Base-by-base conservation (phyloP, 345 rosid genomes). In the Rhodamnia argentea region DNA sequence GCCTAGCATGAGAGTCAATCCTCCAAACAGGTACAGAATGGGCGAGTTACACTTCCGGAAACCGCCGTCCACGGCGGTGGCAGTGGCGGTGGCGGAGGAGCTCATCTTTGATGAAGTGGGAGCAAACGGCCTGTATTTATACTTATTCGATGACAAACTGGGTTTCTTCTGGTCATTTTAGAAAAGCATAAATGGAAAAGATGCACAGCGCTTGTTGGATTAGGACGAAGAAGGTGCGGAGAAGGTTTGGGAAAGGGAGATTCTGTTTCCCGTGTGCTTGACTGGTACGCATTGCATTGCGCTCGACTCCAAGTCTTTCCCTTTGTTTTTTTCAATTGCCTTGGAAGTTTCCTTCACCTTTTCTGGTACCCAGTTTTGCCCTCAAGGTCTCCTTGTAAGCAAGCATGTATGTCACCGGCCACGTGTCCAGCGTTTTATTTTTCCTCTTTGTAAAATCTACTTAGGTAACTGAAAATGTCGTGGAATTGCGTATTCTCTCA, bases 1-100 rank as follows among this genome's bases (percentile, higher is more conserved):
- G 3, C 84, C 85, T 54, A 90, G 37, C 84, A 88, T 51, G 32
- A 87, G 70, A 2, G 89, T 88, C 26, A 90, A 78, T 20, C 90
- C 87, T 12, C 55, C 86, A 3, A 86, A 88, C 14, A 90, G 85
- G 87, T 85, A 90, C n/a, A 88, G 89, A 26, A 82, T 52, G 1
- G 91, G 90, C 15, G 91, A 83, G 29, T 83, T 86, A 86, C 87
- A 82, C 23, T 74, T 40, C 16, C 10, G 44, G 52, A 84, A 47
- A 26, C 85, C 85, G 0, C 32, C 52, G 7, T 59, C 85, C 52
- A 42, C 53, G 37, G 32, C 2, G 13, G 53, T 7, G 11, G 76
- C 54, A 32, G 75, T 5, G 5, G 42, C 42, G 5, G 44, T 5
- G 20, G 40, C 40, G 40, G 40, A 37, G 59, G 59, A 70, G 78